Conservation (phyloP, 441 rosid genomes). For the Croton setiger region DNA sequence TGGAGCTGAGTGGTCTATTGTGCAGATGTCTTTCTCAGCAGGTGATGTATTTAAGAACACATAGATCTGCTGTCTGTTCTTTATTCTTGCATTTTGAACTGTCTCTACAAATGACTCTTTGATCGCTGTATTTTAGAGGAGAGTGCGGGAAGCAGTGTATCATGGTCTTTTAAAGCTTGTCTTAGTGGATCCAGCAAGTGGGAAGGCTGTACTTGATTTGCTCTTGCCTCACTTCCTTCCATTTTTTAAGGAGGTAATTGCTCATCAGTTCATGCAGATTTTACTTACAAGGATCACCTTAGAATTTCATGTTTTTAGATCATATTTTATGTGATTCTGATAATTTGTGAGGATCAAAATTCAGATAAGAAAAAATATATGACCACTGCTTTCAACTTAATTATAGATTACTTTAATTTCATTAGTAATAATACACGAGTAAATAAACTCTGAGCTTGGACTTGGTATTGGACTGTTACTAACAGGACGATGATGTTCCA, state of each 20-base stretch:
- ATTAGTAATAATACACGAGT: not conserved
- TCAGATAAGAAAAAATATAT: constrained; percentile 5
- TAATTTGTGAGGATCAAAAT: not conserved
- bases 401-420: no score
- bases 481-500: constrained; percentile 55
- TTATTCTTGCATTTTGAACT: not conserved
- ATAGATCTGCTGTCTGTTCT: not conserved
- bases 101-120: constrained; percentile 22
- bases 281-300: constrained; percentile 9
- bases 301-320: not conserved
- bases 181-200: constrained; percentile 56
- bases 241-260: constrained; percentile 63
- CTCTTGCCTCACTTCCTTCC: constrained; percentile 71
- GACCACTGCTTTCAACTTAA: no score
- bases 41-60: constrained; percentile 31
- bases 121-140: constrained; percentile 44
- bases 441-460: constrained; percentile 4
- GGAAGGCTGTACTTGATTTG: constrained; percentile 57
- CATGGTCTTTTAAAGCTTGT: constrained; percentile 72
- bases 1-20: constrained; percentile 66
- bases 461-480: constrained; percentile 14
- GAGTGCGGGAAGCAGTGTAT: constrained; percentile 55
- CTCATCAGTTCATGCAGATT: constrained; percentile 19
- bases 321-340: not conserved
- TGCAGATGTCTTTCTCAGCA: constrained; percentile 83